phyloP scores from a whole-genome alignment of 1,139 yeast genomes.

The Hemisphaericaspora xylofermentans region DNA sequence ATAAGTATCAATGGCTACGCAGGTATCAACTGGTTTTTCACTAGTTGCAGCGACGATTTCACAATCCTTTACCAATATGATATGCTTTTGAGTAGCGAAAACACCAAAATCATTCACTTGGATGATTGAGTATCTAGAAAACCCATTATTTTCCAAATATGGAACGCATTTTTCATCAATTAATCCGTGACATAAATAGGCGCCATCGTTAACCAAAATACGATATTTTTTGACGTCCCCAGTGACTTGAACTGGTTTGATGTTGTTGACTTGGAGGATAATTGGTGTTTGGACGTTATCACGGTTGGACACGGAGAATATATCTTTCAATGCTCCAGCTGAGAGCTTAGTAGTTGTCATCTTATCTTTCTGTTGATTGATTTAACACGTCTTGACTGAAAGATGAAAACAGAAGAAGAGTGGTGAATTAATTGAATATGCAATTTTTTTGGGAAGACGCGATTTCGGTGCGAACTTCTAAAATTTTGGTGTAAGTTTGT shows the following conservation, averaged over 20 bases:
- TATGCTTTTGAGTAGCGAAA: conserved; percentile 52
- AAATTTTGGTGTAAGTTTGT: too few species aligned
- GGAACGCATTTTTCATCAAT: conserved; percentile 59
- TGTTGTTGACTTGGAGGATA: conserved; percentile 49
- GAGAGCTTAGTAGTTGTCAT: conserved; percentile 14
- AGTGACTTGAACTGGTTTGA: conserved; percentile 39
- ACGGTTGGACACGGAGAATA: conserved; percentile 25
- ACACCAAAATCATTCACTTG: conserved; percentile 44
- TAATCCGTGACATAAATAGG: conserved; percentile 60
- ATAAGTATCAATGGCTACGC: conserved; percentile 51
- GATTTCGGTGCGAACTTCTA: too few species aligned
- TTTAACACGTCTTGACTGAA: conserved; percentile 1
- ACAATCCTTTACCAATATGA: conserved; percentile 53
- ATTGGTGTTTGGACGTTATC: conserved; percentile 31
- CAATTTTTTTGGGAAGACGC: neutral
- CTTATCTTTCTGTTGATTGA: neutral
- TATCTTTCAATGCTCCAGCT: conserved; percentile 27
- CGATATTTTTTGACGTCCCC: conserved; percentile 51
- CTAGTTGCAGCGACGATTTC: conserved; percentile 44
- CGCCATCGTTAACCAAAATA: conserved; percentile 65
- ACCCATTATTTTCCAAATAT: conserved; percentile 48
- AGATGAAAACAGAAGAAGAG: neutral
- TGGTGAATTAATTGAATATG: neutral
- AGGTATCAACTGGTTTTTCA: conserved; percentile 24
- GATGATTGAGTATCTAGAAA: conserved; percentile 33